phyloP scores from a whole-genome alignment of 1,139 yeast species.

The Komagataea norvegica region DNA sequence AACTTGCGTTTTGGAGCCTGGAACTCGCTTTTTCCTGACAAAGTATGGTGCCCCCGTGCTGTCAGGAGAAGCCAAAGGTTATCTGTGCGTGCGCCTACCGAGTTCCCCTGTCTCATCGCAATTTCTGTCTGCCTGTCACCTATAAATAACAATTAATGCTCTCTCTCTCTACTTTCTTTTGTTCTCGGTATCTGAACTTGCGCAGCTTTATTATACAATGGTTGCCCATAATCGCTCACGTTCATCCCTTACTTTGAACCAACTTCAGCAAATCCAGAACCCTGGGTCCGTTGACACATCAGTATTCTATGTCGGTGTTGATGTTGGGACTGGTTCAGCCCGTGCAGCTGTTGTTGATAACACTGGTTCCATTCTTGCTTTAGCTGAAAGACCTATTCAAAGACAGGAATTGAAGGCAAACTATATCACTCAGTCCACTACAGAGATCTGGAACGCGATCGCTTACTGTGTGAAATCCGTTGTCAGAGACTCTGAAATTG shows the following conservation, averaged over 20 bases:
- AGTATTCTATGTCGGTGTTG: conserved; percentile 73
- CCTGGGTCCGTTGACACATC: conserved; percentile 27
- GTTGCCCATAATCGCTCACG: conserved; percentile 23
- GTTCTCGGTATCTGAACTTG: background rate
- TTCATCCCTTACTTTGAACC: conserved; percentile 26
- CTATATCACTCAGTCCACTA: conserved; percentile 77
- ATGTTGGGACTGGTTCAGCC: conserved; percentile 97
- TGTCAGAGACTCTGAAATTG: conserved; percentile 68
- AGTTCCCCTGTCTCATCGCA: background rate
- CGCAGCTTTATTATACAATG: conserved; percentile 8
- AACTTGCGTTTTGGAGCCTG: no score
- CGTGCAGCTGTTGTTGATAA: conserved; percentile 88
- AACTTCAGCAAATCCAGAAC: conserved; percentile 23
- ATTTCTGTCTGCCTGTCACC: background rate
- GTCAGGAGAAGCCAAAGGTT: background rate
- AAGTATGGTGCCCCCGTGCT: background rate
- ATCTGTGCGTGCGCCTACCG: background rate
- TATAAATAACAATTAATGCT: background rate
- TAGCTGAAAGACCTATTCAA: conserved; percentile 74
- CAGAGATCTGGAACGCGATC: conserved; percentile 91
- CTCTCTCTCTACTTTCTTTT: background rate
- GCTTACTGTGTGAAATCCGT: conserved; percentile 77
- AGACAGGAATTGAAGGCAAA: conserved; percentile 70
- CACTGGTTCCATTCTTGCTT: conserved; percentile 74
- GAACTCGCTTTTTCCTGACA: no score